phyloP scores from a whole-genome alignment of 2,329 filamentous ascomycete genomes.

The Thermoascus crustaceus region DNA sequence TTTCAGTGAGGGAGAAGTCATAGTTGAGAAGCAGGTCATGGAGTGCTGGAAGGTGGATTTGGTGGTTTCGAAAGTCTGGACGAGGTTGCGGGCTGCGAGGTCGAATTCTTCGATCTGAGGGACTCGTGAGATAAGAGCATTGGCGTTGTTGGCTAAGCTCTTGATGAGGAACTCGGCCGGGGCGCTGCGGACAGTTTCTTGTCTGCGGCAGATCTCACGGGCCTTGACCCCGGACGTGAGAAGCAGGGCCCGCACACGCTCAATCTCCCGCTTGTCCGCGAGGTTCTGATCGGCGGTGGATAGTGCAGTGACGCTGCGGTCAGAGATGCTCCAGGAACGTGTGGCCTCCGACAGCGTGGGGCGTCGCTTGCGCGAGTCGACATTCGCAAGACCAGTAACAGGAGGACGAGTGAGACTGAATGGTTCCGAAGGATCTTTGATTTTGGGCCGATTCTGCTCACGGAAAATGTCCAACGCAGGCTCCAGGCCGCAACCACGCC shows the following conservation, averaged over 20 bases:
- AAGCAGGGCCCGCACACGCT: constrained; percentile 67
- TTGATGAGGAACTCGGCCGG: constrained; percentile 30
- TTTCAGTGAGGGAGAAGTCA: constrained; percentile 38
- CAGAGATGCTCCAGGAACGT: constrained; percentile 53
- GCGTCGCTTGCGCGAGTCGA: constrained; percentile 26
- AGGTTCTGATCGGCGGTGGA: constrained; percentile 25
- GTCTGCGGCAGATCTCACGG: constrained; percentile 64
- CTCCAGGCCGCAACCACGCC: constrained; percentile 24
- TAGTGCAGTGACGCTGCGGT: constrained; percentile 35
- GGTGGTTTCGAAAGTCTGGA: constrained; percentile 39
- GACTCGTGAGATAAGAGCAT: constrained; percentile 33
- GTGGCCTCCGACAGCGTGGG: constrained; percentile 33
- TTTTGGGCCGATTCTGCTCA: constrained; percentile 17
- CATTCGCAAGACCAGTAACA: constrained; percentile 38
- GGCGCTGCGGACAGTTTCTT: constrained; percentile 40
- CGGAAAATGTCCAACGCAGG: constrained; percentile 16
- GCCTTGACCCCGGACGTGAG: constrained; percentile 86
- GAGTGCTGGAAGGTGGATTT: constrained; percentile 37
- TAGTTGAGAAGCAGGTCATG: constrained; percentile 40
- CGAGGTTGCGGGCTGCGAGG: constrained; percentile 45
- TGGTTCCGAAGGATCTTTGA: constrained; percentile 20
- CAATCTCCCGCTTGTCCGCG: constrained; percentile 68
- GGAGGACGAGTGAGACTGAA: constrained; percentile 30
- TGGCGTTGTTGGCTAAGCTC: constrained; percentile 17
- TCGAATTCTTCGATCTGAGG: constrained; percentile 45